phyloP scores from a whole-genome alignment of 257 asterid genomes.

The Galeopsis tetrahit region DNA sequence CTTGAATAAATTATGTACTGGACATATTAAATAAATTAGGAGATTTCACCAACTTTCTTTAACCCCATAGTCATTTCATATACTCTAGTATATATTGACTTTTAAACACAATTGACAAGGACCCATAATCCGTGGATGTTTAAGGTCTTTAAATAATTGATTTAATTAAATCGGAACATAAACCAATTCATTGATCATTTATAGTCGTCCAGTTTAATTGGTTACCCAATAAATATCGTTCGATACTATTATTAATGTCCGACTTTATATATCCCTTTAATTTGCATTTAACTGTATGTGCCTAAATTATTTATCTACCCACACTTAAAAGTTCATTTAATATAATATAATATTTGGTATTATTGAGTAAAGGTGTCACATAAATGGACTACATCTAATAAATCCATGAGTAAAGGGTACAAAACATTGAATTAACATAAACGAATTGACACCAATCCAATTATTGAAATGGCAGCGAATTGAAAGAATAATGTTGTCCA shows the following conservation, averaged over 20 bases:
- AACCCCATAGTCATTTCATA: constrained; percentile 2
- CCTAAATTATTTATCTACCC: constrained; percentile 22
- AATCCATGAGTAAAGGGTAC: constrained; percentile 24
- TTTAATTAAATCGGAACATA: background rate
- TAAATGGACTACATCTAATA: constrained; percentile 33
- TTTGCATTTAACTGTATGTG: constrained; percentile 14
- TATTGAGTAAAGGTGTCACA: constrained; percentile 26
- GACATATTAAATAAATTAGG: background rate
- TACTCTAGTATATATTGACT: constrained; percentile 4
- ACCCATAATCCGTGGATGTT: constrained; percentile 14
- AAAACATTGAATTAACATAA: constrained; percentile 16
- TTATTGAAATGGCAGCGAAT: constrained; percentile 20
- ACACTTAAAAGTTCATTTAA: constrained; percentile 21
- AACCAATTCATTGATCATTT: background rate
- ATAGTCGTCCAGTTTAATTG: constrained; percentile 25
- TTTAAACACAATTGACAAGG: constrained; percentile 17
- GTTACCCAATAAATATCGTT: constrained; percentile 25
- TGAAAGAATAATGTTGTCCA: background rate
- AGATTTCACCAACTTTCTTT: constrained; percentile 9
- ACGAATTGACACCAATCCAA: constrained; percentile 4
- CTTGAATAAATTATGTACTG: too few relatives aligned
- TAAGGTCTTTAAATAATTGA: background rate
- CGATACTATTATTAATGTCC: constrained; percentile 14
- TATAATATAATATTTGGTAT: constrained; percentile 27
- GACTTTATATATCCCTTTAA: constrained; percentile 18